A percentile compares a stretch with the other conserved stretches of the same genome.
Evolutionary conservation across 2,329 filamentous ascomycete genomes (phyloP).

Genomic region (Ceratocystis papillata): DNA sequence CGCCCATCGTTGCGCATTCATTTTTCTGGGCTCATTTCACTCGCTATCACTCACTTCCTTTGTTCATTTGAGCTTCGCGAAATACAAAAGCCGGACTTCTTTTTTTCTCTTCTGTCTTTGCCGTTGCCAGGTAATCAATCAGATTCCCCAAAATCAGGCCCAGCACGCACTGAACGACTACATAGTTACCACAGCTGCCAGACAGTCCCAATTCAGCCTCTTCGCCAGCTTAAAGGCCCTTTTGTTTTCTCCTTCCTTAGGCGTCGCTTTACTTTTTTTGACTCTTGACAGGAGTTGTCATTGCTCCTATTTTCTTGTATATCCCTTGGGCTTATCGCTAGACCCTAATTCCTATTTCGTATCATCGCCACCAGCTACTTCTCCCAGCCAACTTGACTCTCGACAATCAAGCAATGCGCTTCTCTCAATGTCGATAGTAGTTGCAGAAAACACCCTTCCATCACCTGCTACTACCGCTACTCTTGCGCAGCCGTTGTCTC

Average conservation of each 20-base stretch:
- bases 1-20: neutral
- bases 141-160: neutral
- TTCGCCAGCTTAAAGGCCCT: neutral
- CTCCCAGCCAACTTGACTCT: neutral
- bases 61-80: too few relatives aligned
- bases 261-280: neutral
- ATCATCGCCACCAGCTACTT: neutral
- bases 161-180: neutral
- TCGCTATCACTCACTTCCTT: neutral
- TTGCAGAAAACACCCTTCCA: neutral
- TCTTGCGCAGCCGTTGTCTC: neutral
- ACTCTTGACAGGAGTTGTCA: neutral
- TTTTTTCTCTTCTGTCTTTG: neutral
- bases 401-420: neutral
- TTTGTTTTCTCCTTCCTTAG: neutral
- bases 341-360: neutral
- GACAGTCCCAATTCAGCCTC: neutral
- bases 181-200: neutral
- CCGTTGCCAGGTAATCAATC: conserved; percentile 2
- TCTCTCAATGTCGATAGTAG: neutral
- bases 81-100: too few relatives aligned
- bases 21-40: neutral
- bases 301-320: conserved; percentile 2
- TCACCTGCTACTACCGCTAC: neutral
- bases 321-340: neutral